A percentile compares a stretch with the other conserved stretches of the same genome.
These are phyloP conservation scores for Lophium mytilinum DNA, from an alignment of 495 filamentous ascomycete species.

Conservation along the genomic window DNA sequence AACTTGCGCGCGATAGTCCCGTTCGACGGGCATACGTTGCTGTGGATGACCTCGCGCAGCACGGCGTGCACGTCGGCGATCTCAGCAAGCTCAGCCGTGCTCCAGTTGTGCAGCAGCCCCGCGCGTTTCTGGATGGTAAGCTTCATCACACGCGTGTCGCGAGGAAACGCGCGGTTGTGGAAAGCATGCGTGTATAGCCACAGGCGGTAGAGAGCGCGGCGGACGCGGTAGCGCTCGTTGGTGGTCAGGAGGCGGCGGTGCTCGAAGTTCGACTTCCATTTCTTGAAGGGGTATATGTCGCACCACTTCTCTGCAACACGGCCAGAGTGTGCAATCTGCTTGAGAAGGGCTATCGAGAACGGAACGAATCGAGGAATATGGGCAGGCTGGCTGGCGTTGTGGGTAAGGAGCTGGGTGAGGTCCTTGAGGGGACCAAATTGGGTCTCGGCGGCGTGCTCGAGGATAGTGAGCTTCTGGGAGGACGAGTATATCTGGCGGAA, in stretches of 20 bases:
- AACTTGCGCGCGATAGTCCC: constrained; percentile 51
- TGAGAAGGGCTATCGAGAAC: constrained; percentile 47
- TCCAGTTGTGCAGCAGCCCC: constrained; percentile 50
- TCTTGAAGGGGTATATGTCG: constrained; percentile 58
- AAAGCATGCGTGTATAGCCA: constrained; percentile 59
- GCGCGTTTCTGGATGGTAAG: constrained; percentile 42
- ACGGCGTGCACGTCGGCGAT: constrained; percentile 46
- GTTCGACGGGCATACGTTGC: constrained; percentile 54
- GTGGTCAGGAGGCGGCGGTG: constrained; percentile 53
- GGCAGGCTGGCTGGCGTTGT: constrained; percentile 49
- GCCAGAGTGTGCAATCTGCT: constrained; percentile 51
- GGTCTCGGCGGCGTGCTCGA: constrained; percentile 43
- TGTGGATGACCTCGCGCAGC: constrained; percentile 44
- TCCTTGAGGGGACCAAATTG: constrained; percentile 56
- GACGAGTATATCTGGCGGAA: constrained; percentile 47
- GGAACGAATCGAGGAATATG: constrained; percentile 43
- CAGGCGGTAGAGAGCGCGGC: constrained; percentile 59
- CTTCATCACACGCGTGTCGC: constrained; percentile 40
- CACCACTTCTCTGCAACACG: constrained; percentile 55
- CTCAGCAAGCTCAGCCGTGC: constrained; percentile 45
- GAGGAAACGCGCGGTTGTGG: constrained; percentile 41
- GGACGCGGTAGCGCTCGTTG: constrained; percentile 51
- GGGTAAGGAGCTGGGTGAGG: constrained; percentile 52
- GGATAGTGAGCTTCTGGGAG: constrained; percentile 46
- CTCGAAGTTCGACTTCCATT: constrained; percentile 53